A percentile compares a stretch with the other conserved stretches of the same genome.
Evolutionary conservation across 2,329 filamentous ascomycete species (phyloP).

Genomic region (Cylindrodendrum hubeiense): DNA sequence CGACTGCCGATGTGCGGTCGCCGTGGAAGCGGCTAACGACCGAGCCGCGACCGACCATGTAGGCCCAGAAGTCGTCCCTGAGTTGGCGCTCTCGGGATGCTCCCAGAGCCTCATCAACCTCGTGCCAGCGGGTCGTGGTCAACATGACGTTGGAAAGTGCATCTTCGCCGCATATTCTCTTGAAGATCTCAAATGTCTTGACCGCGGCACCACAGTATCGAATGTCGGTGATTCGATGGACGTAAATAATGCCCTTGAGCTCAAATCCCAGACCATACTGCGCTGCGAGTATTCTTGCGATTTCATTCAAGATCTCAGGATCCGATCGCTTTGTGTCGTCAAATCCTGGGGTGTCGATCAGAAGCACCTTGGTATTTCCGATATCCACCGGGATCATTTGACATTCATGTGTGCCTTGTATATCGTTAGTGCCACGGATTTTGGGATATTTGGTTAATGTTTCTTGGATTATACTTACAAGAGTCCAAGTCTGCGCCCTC

Average conservation of each 20-base stretch:
- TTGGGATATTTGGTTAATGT: background rate
- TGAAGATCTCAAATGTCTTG: background rate
- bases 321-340: background rate
- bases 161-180: background rate
- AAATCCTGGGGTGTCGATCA: background rate
- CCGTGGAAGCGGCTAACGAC: conserved; percentile 3
- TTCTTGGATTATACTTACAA: background rate
- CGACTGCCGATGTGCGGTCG: background rate
- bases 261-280: background rate
- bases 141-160: background rate
- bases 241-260: background rate
- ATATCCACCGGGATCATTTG: background rate
- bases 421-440: background rate
- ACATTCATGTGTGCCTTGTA: background rate
- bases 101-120: background rate
- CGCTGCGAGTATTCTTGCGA: background rate
- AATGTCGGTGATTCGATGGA: background rate
- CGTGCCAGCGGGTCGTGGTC: background rate
- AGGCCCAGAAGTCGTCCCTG: background rate
- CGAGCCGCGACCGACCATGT: background rate
- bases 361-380: background rate
- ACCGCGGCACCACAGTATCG: background rate
- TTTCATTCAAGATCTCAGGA: background rate
- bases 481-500: background rate
- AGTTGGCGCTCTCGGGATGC: conserved; percentile 1